phyloP scores from a whole-genome alignment of 495 filamentous ascomycete genomes.

The Aspergillus asperescens region DNA sequence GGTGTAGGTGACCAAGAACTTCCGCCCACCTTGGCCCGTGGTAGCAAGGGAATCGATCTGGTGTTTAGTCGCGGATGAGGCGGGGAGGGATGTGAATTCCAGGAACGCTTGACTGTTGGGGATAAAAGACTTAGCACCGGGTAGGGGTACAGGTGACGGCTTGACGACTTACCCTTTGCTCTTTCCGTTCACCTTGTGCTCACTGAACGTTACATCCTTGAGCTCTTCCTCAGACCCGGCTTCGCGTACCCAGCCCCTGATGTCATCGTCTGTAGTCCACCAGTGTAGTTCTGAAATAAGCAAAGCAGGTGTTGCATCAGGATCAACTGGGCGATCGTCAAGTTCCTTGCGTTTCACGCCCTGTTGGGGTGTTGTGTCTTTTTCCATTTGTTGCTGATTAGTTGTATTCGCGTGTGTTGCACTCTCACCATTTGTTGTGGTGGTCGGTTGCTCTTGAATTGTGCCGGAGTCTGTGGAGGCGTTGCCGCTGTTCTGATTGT shows the following conservation, averaged over 20 bases:
- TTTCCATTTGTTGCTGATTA: conserved; percentile 15
- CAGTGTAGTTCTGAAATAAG: conserved; percentile 85
- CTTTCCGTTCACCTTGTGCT: conserved; percentile 98
- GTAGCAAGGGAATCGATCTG: conserved; percentile 61
- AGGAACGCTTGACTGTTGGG: conserved; percentile 76
- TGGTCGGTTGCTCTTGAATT: conserved; percentile 22
- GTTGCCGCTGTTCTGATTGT: conserved; percentile 20
- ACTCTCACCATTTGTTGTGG: conserved; percentile 20
- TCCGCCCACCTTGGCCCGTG: conserved; percentile 55
- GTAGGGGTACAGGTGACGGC: background rate
- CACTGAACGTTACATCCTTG: conserved; percentile 90
- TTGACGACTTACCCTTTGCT: conserved; percentile 74
- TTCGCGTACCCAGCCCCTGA: conserved; percentile 80
- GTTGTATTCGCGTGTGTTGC: conserved; percentile 19
- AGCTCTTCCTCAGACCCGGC: conserved; percentile 75
- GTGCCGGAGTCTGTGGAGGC: conserved; percentile 16
- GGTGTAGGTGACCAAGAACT: conserved; percentile 68
- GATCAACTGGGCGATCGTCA: conserved; percentile 74
- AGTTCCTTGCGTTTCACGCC: conserved; percentile 70
- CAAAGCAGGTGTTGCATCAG: conserved; percentile 74
- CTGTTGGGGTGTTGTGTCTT: conserved; percentile 44
- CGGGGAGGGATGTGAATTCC: conserved; percentile 77
- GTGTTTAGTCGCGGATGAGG: conserved; percentile 79
- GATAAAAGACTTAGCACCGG: conserved; percentile 8
- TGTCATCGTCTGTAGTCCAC: conserved; percentile 95